These are phyloP conservation scores for Coemansia sp. DNA, from an alignment of 371 early-diverging fungal species.

Conservation along the genomic window DNA sequence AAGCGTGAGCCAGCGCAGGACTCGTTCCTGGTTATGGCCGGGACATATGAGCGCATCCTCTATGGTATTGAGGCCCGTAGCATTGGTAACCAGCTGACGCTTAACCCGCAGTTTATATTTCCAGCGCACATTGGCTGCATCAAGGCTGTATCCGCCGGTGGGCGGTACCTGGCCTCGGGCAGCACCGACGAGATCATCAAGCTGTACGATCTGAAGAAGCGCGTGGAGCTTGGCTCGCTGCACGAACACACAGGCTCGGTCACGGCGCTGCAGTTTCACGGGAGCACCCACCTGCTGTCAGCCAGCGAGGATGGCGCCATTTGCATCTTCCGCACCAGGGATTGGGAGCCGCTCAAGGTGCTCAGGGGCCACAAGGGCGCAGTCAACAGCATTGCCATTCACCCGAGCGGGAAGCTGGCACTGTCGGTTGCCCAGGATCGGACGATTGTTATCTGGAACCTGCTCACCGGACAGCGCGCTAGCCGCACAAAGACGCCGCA, in stretches of 20 bases:
- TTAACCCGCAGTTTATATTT: slow-evolving; percentile 87
- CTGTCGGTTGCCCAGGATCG: slow-evolving; percentile 79
- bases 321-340: slow-evolving; percentile 86
- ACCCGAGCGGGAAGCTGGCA: slow-evolving; percentile 92
- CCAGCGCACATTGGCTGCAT: slow-evolving; percentile 93
- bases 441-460: slow-evolving; percentile 86
- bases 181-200: slow-evolving; percentile 93
- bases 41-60: slow-evolving; percentile 93
- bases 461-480: slow-evolving; percentile 82
- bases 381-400: slow-evolving; percentile 78
- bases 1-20: slow-evolving; percentile 26
- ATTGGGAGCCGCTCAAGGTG: slow-evolving; percentile 92
- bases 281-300: slow-evolving; percentile 80
- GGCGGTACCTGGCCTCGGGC: slow-evolving; percentile 87
- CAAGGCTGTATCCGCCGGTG: slow-evolving; percentile 76
- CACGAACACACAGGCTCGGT: slow-evolving; percentile 92
- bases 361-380: slow-evolving; percentile 87
- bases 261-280: slow-evolving; percentile 77
- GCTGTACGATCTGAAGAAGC: slow-evolving; percentile 83
- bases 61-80: slow-evolving; percentile 83
- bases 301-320: slow-evolving; percentile 88
- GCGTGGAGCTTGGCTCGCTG: slow-evolving; percentile 88
- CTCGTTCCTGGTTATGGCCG: slow-evolving; percentile 70
- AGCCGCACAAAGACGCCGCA: slow-evolving; percentile 46
- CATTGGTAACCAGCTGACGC: slow-evolving; percentile 47